Base-by-base conservation (phyloP, 192 early-diverging fungal species). In the Rhizophagus sp. region DNA sequence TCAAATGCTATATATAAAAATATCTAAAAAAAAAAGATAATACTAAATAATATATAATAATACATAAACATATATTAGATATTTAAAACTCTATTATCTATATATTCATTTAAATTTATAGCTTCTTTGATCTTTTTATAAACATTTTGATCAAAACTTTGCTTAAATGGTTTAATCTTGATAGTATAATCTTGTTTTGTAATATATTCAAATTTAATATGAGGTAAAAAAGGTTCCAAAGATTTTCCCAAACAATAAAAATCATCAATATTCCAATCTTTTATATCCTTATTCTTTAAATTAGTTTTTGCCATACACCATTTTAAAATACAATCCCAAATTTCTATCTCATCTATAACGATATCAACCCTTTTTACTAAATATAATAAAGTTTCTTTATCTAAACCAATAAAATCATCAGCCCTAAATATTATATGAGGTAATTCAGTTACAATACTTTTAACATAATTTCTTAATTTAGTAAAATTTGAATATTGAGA, bases 391-490 rank as follows among this genome's bases (percentile, higher is more conserved):
- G 30, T 27, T 27, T 19, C 30, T 33, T 66, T 33, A 27, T 66
- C 65, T 10, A 66, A 33, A 24, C 24, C 30, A 33, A 12, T 27
- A 66, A 66, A 66, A 33, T 66, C 65, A 33, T 66, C 65, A 27
- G 65, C 65, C 25, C 30, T 66, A 66, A 66, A 66, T 66, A 66
- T 33, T 66, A 66, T 66, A 27, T 24, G 25, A 24, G 65, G 65
- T 22, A 33, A 66, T 1, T 33, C 25, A 27, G 24, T 66, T n/a
- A 66, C 30, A 27, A 66, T 66, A 27, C 25, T 66, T 27, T 33
- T 66, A 27, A 33, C 22, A 66, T 27, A 66, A 3, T 66, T 24
- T 33, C 30, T 24, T n/a, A 66, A 33, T 66, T 66, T 33, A 5
- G 24, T 66, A 33, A 66, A 66, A 66, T 66, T 33, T 5, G 65